These are phyloP conservation scores for Prunus davidiana DNA, from an alignment of 306 rosid genomes.

Conservation along the genomic window DNA sequence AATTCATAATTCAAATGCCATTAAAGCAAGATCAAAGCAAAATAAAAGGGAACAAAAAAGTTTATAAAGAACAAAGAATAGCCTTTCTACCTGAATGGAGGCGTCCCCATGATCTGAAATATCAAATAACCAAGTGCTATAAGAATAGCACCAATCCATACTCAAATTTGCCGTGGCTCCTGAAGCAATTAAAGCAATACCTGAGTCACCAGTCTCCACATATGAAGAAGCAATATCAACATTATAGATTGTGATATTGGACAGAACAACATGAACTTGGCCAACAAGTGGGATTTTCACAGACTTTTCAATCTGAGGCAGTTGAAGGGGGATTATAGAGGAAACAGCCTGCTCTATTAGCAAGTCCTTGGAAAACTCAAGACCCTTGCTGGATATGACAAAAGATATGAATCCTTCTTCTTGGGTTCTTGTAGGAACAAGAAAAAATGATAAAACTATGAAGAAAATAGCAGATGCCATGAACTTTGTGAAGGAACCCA, in stretches of 20 bases:
- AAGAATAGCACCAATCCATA: slow-evolving; percentile 66
- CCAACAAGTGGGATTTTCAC: slow-evolving; percentile 57
- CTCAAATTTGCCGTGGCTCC: slow-evolving; percentile 72
- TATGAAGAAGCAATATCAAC: slow-evolving; percentile 52
- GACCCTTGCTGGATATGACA: slow-evolving; percentile 64
- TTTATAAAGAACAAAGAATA: not conserved
- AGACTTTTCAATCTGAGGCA: slow-evolving; percentile 56
- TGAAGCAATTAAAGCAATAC: slow-evolving; percentile 52
- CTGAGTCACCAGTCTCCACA: slow-evolving; percentile 55
- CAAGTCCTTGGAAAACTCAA: slow-evolving; percentile 65
- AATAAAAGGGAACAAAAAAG: not conserved
- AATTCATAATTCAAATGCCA: not conserved
- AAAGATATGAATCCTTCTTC: slow-evolving; percentile 66
- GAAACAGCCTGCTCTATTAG: slow-evolving; percentile 56
- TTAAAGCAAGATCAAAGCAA: not conserved
- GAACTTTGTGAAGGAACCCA: slow-evolving; percentile 28
- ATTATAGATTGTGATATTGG: slow-evolving; percentile 50
- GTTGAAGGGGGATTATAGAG: slow-evolving; percentile 52
- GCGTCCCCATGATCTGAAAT: slow-evolving; percentile 78
- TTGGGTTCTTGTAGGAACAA: slow-evolving; percentile 30
- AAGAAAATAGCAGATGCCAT: slow-evolving; percentile 27
- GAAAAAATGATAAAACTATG: slow-evolving; percentile 27
- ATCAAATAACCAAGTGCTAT: slow-evolving; percentile 55
- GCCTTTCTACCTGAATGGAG: slow-evolving; percentile 49
- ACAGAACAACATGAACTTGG: slow-evolving; percentile 53